Evolutionary conservation across 257 asterid genomes (phyloP).

Genomic region (Penstemon davidsonii): DNA sequence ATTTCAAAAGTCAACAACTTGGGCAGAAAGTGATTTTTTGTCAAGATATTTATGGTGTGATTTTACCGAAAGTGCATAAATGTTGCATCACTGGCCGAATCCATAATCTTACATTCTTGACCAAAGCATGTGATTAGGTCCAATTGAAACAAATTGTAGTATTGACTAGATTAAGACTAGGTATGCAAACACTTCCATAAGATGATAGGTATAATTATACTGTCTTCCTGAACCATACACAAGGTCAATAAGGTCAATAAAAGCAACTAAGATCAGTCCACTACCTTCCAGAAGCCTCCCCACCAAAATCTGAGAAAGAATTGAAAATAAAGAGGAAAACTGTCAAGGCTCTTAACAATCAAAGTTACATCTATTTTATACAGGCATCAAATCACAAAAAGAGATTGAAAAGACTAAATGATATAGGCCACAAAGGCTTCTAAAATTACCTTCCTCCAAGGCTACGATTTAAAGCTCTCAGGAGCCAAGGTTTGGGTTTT

Average conservation of each 20-base stretch:
- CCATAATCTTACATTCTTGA: constrained; percentile 14
- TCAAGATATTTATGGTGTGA: neutral
- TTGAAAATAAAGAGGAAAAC: constrained; percentile 25
- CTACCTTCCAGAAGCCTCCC: constrained; percentile 99
- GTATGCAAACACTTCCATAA: constrained; percentile 17
- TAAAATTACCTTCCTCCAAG: constrained; percentile 88
- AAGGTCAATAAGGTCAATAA: neutral
- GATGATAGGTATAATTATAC: neutral
- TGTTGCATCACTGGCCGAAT: constrained; percentile 6
- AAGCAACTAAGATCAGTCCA: constrained; percentile 28
- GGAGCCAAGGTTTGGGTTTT: constrained; percentile 88
- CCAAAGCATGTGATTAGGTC: constrained; percentile 1
- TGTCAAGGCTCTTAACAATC: constrained; percentile 21
- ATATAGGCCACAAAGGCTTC: constrained; percentile 22
- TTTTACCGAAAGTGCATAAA: neutral
- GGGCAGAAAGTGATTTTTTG: constrained; percentile 4
- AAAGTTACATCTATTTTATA: neutral
- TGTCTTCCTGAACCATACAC: constrained; percentile 2
- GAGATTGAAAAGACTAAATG: constrained; percentile 12
- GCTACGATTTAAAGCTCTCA: constrained; percentile 80
- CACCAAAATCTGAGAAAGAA: constrained; percentile 82
- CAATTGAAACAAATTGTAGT: neutral
- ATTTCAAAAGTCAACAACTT: constrained; percentile 3
- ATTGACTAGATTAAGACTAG: neutral
- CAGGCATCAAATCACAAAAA: neutral